These are phyloP conservation scores for Pythium insidiosum DNA, from an alignment of 352 stramenopile species.

Conservation along the genomic window DNA sequence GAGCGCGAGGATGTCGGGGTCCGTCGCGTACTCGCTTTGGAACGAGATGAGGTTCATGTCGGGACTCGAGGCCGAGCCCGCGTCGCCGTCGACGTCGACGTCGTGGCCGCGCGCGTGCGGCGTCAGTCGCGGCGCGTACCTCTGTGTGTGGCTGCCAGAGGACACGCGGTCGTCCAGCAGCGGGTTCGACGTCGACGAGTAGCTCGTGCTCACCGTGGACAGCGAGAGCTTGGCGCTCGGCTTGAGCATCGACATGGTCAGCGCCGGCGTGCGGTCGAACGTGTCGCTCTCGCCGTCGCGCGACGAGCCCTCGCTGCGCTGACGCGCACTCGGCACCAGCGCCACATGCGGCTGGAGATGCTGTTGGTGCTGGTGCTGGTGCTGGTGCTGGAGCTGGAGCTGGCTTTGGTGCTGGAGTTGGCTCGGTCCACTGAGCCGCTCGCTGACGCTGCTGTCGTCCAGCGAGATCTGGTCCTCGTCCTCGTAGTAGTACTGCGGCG, in stretches of 20 bases:
- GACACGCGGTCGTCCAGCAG: slow-evolving; percentile 13
- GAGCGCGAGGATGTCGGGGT: slow-evolving; percentile 48
- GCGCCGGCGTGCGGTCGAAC: background rate
- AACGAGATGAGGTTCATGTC: too few relatives aligned
- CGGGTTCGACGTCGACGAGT: slow-evolving; percentile 29
- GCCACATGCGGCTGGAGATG: slow-evolving; percentile 8
- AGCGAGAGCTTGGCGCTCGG: slow-evolving; percentile 10
- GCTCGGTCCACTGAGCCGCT: slow-evolving; percentile 7
- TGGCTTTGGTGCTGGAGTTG: too few relatives aligned
- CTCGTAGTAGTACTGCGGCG: slow-evolving; percentile 9
- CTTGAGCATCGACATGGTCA: background rate
- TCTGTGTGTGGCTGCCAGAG: slow-evolving; percentile 16
- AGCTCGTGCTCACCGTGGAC: slow-evolving; percentile 46
- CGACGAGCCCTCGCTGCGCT: background rate
- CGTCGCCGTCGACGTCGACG: too few relatives aligned
- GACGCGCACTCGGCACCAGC: slow-evolving; percentile 17
- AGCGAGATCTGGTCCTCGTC: slow-evolving; percentile 14
- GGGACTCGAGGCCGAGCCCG: too few relatives aligned
- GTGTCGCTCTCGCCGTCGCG: background rate
- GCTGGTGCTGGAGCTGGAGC: too few relatives aligned
- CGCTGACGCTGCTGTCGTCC: slow-evolving; percentile 8
- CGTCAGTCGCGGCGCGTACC: slow-evolving; percentile 13
- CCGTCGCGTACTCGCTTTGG: slow-evolving; percentile 15
- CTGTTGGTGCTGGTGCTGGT: slow-evolving; percentile 8
- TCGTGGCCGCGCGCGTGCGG: too few relatives aligned